Conservation (phyloP, 176 grass and related monocot genomes). For the Pharus latifolius region DNA sequence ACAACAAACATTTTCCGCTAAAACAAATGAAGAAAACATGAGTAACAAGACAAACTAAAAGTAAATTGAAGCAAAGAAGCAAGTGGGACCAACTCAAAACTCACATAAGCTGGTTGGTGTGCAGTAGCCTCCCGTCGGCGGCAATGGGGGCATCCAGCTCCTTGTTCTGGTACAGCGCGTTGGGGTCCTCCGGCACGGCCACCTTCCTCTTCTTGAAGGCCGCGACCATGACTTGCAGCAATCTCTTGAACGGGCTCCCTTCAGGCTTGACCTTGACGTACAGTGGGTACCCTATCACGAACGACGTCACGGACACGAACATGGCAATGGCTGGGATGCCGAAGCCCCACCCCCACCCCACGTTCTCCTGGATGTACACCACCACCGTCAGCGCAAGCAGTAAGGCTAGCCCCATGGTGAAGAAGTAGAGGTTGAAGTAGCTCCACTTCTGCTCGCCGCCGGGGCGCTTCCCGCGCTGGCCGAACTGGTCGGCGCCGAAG, state of each 20-base stretch:
- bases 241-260: slow-evolving; percentile 52
- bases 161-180: slow-evolving; percentile 42
- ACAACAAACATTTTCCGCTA: no score
- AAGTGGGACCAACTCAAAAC: slow-evolving; percentile 1
- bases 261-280: slow-evolving; percentile 41
- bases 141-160: slow-evolving; percentile 38
- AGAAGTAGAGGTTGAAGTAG: slow-evolving; percentile 70
- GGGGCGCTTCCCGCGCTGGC: not conserved
- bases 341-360: slow-evolving; percentile 54
- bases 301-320: slow-evolving; percentile 31
- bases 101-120: slow-evolving; percentile 42
- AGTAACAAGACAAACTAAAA: slow-evolving; percentile 6
- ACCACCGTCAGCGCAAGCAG: slow-evolving; percentile 44
- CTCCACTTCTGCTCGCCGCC: slow-evolving; percentile 23
- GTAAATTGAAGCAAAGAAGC: no score
- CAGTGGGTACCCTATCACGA: slow-evolving; percentile 33
- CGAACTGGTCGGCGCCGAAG: slow-evolving; percentile 57
- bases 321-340: slow-evolving; percentile 49
- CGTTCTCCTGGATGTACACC: slow-evolving; percentile 60
- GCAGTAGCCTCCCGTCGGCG: slow-evolving; percentile 39
- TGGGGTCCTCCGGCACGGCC: slow-evolving; percentile 25
- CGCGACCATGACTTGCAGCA: slow-evolving; percentile 34
- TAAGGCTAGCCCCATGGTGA: slow-evolving; percentile 36
- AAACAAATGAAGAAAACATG: slow-evolving; percentile 16
- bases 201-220: slow-evolving; percentile 39